Percentiles rank a stretch among this genome's conserved stretches.
Conservation (phyloP, 2,329 filamentous ascomycete genomes). For the Helotiales sp. region DNA sequence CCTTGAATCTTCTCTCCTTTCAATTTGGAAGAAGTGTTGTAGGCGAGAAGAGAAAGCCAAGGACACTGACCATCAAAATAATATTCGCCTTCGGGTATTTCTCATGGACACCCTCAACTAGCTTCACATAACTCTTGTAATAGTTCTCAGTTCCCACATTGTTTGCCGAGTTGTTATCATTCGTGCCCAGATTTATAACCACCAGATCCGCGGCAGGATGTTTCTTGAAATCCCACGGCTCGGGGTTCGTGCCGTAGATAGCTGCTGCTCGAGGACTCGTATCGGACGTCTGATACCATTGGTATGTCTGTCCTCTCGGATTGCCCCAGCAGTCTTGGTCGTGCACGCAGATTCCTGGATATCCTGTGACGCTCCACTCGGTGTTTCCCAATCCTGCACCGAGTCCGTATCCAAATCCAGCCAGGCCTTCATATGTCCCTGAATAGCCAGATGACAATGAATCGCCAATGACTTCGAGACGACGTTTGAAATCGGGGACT, state of each 20-base stretch:
- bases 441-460: slow-evolving; percentile 61
- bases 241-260: slow-evolving; percentile 47
- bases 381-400: slow-evolving; percentile 61
- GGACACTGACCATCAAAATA: slow-evolving; percentile 47
- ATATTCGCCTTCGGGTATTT: slow-evolving; percentile 54
- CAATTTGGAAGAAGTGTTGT: too few species aligned
- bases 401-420: slow-evolving; percentile 60
- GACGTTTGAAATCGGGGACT: slow-evolving; percentile 45
- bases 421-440: slow-evolving; percentile 62
- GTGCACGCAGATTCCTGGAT: slow-evolving; percentile 61
- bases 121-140: slow-evolving; percentile 49
- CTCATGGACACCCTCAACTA: slow-evolving; percentile 53
- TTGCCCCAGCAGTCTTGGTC: slow-evolving; percentile 62
- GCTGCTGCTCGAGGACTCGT: slow-evolving; percentile 43
- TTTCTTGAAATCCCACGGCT: slow-evolving; percentile 52
- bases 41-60: not conserved
- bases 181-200: slow-evolving; percentile 54
- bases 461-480: slow-evolving; percentile 52
- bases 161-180: slow-evolving; percentile 51
- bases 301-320: slow-evolving; percentile 54
- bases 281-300: slow-evolving; percentile 63
- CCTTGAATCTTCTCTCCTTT: not conserved
- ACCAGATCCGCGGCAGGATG: slow-evolving; percentile 51
- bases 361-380: slow-evolving; percentile 62
- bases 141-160: slow-evolving; percentile 47